phyloP scores from a whole-genome alignment of 2,329 filamentous ascomycete species.

The Calonectria pauciramosa region DNA sequence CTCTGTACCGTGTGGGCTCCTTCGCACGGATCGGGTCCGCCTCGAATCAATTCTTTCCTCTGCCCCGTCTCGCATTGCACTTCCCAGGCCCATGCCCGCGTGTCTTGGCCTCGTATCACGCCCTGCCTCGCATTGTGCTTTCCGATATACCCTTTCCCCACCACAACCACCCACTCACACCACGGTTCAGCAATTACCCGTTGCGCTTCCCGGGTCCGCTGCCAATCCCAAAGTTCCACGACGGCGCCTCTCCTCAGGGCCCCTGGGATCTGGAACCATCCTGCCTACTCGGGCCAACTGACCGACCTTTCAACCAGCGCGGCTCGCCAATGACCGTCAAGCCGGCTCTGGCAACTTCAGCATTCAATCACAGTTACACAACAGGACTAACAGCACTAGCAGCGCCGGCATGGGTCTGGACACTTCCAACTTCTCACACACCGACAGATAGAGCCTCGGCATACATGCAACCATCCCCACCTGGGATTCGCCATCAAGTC shows the following conservation, averaged over 20 bases:
- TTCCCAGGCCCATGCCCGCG: not conserved
- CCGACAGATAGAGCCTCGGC: not conserved
- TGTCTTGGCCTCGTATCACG: constrained; percentile 8
- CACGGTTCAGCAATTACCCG: not conserved
- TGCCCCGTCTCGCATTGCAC: not conserved
- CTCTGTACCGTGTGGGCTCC: constrained; percentile 2
- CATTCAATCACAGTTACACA: not conserved
- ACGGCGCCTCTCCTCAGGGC: not conserved
- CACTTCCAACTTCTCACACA: constrained; percentile 7
- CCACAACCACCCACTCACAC: not conserved
- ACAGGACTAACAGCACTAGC: constrained; percentile 19
- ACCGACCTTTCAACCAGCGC: not conserved
- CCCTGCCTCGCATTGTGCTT: not conserved
- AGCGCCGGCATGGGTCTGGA: constrained; percentile 1
- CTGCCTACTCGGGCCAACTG: not conserved
- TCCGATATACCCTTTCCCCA: constrained; percentile 1
- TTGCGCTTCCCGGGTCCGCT: not conserved
- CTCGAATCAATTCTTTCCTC: not conserved
- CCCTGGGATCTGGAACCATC: not conserved
- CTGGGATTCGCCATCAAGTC: constrained; percentile 1
- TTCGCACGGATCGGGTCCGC: constrained; percentile 6
- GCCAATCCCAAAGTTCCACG: not conserved
- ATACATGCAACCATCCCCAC: constrained; percentile 5
- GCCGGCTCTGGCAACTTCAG: not conserved
- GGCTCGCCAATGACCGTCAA: not conserved